These are phyloP conservation scores for Citrus hindsii DNA, from an alignment of 345 rosid genomes.

Conservation along the genomic window DNA sequence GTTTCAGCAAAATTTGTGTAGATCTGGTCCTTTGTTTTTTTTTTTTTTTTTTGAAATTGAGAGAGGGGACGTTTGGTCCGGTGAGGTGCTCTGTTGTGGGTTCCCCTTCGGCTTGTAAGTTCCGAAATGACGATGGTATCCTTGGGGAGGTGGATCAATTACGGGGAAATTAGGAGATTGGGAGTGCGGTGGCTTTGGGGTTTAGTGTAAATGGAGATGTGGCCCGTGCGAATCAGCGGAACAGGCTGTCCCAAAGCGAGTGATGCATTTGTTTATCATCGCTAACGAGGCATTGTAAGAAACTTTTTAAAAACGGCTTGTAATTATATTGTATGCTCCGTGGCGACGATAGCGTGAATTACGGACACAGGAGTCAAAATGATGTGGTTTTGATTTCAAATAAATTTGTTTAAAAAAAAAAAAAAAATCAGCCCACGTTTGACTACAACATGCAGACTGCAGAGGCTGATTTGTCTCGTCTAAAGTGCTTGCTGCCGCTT, in stretches of 20 bases:
- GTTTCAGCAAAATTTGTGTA: slow-evolving; percentile 15
- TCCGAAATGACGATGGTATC: background rate
- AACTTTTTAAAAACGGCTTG: background rate
- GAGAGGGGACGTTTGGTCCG: slow-evolving; percentile 24
- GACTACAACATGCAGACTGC: too few species aligned
- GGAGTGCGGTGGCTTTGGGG: background rate
- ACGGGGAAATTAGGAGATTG: background rate
- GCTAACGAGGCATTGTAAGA: background rate
- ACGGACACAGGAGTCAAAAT: background rate
- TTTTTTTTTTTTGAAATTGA: slow-evolving; percentile 19
- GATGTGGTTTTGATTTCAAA: background rate
- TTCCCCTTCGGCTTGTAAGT: background rate
- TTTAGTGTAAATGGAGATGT: slow-evolving; percentile 12
- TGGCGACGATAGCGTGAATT: background rate
- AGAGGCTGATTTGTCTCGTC: too few species aligned
- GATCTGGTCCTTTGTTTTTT: slow-evolving; percentile 22
- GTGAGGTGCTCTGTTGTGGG: slow-evolving; percentile 12
- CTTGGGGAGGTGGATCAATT: background rate
- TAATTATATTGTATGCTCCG: background rate
- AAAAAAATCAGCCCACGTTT: background rate
- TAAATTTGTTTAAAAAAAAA: too few species aligned
- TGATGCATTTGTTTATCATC: background rate
- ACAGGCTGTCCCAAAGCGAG: slow-evolving; percentile 18
- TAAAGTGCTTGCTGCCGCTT: too few species aligned
- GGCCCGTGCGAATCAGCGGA: background rate